These are phyloP conservation scores for Blastomyces parvus DNA, from an alignment of 2,329 filamentous ascomycete genomes.

Conservation along the genomic window DNA sequence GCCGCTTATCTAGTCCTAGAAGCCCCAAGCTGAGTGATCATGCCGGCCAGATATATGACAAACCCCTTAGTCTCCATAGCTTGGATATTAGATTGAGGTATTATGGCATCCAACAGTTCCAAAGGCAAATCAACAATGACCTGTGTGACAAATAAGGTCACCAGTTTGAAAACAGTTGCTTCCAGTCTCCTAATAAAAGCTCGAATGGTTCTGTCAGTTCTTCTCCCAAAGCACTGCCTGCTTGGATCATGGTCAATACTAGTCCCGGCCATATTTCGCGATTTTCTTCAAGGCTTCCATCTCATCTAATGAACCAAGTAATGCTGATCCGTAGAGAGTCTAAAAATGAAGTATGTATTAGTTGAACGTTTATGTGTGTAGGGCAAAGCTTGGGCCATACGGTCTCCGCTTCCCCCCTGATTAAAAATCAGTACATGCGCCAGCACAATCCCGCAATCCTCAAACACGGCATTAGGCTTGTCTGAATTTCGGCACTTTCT, in stretches of 20 bases:
- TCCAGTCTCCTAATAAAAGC: background rate
- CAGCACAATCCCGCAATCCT: background rate
- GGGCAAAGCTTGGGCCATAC: background rate
- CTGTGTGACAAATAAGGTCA: background rate
- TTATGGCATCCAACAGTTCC: background rate
- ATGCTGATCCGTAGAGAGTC: background rate
- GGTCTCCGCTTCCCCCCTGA: background rate
- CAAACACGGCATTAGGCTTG: conserved; percentile 7
- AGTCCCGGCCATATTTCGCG: too few species aligned
- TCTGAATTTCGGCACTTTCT: background rate
- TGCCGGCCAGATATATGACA: background rate
- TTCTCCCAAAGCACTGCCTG: background rate
- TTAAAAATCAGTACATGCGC: conserved; percentile 6
- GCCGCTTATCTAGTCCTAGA: too few species aligned
- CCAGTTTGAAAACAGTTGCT: background rate
- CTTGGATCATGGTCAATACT: background rate
- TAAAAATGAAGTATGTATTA: background rate
- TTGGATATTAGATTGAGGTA: too few species aligned
- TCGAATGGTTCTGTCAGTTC: background rate
- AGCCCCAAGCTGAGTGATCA: too few species aligned
- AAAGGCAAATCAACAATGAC: background rate
- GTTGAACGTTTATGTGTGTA: too few species aligned
- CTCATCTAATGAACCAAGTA: too few species aligned
- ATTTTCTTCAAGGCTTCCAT: too few species aligned
- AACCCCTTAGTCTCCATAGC: background rate